Base-by-base conservation (phyloP, 1,284 basidiomycete genomes). In the Cutaneotrichosporon sp. region DNA sequence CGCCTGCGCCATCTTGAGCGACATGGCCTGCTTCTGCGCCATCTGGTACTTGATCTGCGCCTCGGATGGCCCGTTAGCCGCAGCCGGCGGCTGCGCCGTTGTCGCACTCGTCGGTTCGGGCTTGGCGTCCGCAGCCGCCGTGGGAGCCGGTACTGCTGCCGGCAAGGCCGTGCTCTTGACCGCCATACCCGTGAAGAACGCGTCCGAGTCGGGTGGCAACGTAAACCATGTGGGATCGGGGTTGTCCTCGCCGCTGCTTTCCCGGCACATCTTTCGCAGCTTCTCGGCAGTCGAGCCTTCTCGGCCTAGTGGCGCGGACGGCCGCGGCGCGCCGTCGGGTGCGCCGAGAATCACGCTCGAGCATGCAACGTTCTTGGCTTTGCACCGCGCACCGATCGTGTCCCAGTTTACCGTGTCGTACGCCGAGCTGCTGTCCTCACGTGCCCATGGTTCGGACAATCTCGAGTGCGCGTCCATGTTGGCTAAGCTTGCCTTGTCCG, bases 31-130 rank as follows among this genome's bases (percentile, higher is more conserved):
- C 49, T 60, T 60, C 42, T 60, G 59, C 13, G 55, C 55, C 21
- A 40, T 34, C 42, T 60, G 59, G 20, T 57, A 60, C 51, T 60
- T 57, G 52, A 57, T 42, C 46, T 60, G 59, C 33, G 59, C 59
- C 10, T 60, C 59, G 7, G 55, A 50, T 8, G 51, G 51, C 1
- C 42, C 42, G 38, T 55, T 43, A 17, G 34, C 17, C 5, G 36
- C 35, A 17, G 34, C 9, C 5, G 36, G 22, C 1, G 36, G 36
- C 21, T 44, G 42, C 26, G 26, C 5, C 7, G 26, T 30, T 10
- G 26, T 10, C 26, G 26, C 26, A 10, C 10, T 12, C 7, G 37
- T 13, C 14, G 46, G 23, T 8, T 46, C 33, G 12, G 46, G 35
- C 41, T 48, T 51, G 42, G 18, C 21, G 17, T 33, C 26, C 21